These are phyloP conservation scores for Candida corydali DNA, from an alignment of 805 yeast species.

Conservation along the genomic window DNA sequence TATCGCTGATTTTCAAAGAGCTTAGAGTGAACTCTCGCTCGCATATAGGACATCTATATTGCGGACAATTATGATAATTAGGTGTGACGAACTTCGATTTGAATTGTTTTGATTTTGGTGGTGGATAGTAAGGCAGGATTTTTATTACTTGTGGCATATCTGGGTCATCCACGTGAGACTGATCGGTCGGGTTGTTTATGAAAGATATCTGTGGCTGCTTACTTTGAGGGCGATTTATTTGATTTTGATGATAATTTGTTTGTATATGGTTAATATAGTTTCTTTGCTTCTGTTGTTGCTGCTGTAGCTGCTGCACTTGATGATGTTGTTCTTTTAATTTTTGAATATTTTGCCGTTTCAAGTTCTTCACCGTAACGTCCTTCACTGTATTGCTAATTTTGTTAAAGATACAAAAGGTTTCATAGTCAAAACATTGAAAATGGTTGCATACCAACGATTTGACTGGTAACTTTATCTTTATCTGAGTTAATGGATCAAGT, in stretches of 20 bases:
- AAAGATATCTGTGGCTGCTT: neutral
- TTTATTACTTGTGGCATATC: slow-evolving; percentile 3
- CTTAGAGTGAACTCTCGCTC: slow-evolving; percentile 29
- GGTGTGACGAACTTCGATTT: slow-evolving; percentile 8
- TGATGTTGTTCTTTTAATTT: slow-evolving; percentile 2
- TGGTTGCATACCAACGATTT: slow-evolving; percentile 35
- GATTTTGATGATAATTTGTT: neutral
- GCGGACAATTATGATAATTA: slow-evolving; percentile 15
- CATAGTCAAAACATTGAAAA: slow-evolving; percentile 43
- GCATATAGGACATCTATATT: slow-evolving; percentile 39
- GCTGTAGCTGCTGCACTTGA: neutral
- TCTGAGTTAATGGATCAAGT: slow-evolving; percentile 37
- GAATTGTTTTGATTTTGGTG: neutral
- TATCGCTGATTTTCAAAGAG: slow-evolving; percentile 33
- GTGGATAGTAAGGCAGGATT: neutral
- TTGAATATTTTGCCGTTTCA: slow-evolving; percentile 11
- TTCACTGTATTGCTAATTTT: slow-evolving; percentile 26
- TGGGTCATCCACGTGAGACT: neutral
- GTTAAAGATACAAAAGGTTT: slow-evolving; percentile 37
- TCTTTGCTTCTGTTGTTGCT: neutral
- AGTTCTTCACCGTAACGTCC: slow-evolving; percentile 23
- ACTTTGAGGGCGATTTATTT: neutral
- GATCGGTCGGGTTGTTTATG: neutral
- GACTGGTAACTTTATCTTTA: slow-evolving; percentile 36
- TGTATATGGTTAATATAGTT: neutral